phyloP scores from a whole-genome alignment of 805 yeast species.

The Pichia thaimueangensis region DNA sequence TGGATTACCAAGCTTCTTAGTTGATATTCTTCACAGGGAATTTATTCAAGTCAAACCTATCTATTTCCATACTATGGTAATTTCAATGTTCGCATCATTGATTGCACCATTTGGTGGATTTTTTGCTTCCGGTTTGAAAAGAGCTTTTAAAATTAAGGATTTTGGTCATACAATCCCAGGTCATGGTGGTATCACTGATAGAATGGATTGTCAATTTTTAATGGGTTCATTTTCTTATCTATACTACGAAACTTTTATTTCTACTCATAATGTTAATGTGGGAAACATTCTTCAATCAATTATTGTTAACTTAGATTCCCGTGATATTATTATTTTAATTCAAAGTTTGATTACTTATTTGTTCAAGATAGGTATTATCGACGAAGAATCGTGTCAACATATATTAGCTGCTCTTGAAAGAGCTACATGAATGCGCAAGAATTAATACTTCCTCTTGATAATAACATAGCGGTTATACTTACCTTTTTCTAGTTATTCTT shows the following conservation, averaged over 20 bases:
- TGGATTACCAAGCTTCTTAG: slow-evolving; percentile 65
- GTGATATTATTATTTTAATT: slow-evolving; percentile 59
- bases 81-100: slow-evolving; percentile 92
- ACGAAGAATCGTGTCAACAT: slow-evolving; percentile 29
- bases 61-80: slow-evolving; percentile 77
- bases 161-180: slow-evolving; percentile 99
- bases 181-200: slow-evolving; percentile 96
- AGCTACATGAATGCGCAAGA: no score
- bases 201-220: slow-evolving; percentile 95
- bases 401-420: no score
- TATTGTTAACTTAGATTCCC: slow-evolving; percentile 58
- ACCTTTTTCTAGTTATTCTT: no score
- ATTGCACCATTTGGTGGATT: slow-evolving; percentile 99
- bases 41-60: slow-evolving; percentile 71
- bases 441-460: no score
- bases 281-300: slow-evolving; percentile 73
- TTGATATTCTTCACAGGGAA: slow-evolving; percentile 36
- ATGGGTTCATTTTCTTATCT: slow-evolving; percentile 95
- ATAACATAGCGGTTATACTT: no score
- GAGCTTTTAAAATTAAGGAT: slow-evolving; percentile 94
- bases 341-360: slow-evolving; percentile 53
- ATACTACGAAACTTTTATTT: slow-evolving; percentile 87
- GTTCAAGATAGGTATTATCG: slow-evolving; percentile 35
- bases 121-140: slow-evolving; percentile 94
- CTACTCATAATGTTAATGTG: slow-evolving; percentile 62